A percentile compares a stretch with the other conserved stretches of the same genome.
phyloP scores from a whole-genome alignment of 2,329 filamentous ascomycete genomes.

The Stenocarpella maydis region DNA sequence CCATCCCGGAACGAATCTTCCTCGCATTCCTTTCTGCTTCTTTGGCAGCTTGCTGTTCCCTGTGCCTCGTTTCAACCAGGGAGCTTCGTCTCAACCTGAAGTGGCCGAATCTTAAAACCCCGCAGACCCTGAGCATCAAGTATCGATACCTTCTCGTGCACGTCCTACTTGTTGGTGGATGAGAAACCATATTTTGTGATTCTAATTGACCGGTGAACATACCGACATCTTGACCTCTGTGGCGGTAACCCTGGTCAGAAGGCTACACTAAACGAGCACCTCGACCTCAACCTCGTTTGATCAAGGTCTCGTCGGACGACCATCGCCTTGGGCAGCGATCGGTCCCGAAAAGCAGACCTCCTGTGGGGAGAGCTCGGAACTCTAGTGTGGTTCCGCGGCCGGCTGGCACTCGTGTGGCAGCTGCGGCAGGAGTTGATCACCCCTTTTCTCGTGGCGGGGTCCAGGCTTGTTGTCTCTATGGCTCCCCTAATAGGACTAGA shows the following conservation, averaged over 20 bases:
- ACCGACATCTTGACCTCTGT: constrained; percentile 1
- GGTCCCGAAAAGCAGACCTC: constrained; percentile 4
- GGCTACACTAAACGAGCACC: constrained; percentile 1
- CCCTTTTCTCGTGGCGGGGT: constrained; percentile 25
- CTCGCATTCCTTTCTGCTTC: constrained; percentile 25
- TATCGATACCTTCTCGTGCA: constrained; percentile 23
- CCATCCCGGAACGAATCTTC: constrained; percentile 21
- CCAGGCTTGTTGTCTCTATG: background rate
- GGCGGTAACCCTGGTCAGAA: constrained; percentile 8
- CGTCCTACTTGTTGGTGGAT: constrained; percentile 3
- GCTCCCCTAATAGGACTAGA: constrained; percentile 14
- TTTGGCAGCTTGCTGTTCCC: constrained; percentile 24
- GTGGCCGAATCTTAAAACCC: constrained; percentile 28
- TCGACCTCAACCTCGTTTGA: constrained; percentile 1
- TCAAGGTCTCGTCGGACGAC: constrained; percentile 3
- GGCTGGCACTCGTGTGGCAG: constrained; percentile 15
- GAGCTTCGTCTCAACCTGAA: constrained; percentile 34
- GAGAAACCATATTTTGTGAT: constrained; percentile 13
- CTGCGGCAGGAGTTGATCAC: constrained; percentile 23
- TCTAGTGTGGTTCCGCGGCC: constrained; percentile 11
- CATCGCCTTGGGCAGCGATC: constrained; percentile 14
- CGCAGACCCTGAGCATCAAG: constrained; percentile 13
- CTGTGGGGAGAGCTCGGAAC: constrained; percentile 14
- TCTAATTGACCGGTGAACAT: constrained; percentile 24
- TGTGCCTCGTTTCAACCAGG: constrained; percentile 30